Base-by-base conservation (phyloP, 1,139 yeast genomes). In the Yamadazyma friedrichii region DNA sequence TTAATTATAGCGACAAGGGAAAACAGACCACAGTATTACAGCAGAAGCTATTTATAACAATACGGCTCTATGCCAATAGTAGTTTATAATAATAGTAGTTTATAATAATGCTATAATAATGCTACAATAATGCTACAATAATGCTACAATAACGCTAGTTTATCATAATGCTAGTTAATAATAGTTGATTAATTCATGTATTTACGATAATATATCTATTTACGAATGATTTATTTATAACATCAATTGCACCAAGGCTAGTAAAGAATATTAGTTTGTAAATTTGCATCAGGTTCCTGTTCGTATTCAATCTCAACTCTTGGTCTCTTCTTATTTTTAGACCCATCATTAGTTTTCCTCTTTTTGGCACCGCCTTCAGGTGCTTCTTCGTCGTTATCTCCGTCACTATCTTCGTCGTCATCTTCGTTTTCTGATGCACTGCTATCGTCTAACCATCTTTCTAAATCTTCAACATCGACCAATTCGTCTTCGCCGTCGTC, bases 381-480 rank as follows among this genome's bases (percentile, higher is more conserved):
- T 17, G 63, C 74, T 17, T 59, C 56, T 31, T 64, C 68, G 29
- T 55, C 62, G 31, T 59, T 69, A 31, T 62, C 68, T 33, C 61
- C 70, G 42, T 61, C 67, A 24, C 61, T 64, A 17, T 63, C 74
- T 15, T 59, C 56, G 30, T 64, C 68, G 27, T 55, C 62, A 33
- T 59, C 68, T 33, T 62, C 68, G 33, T 61, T 69, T n/a, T 64
- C 72, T 6, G 65, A 72, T 35, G 67, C 79, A 43, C 76, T 72
- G 30, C 84, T 76, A 39, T 78, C 86, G 48, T 82, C 95, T 40
- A 91, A 75, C 96, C 96, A 89, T 62, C 79, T 82, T 64, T 89
- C 95, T 48, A 89, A 70, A 55, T 89, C 97, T 65, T 89, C 96
- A 69, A 89, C 78, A 58, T 91, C 97, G 20, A 86, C 95, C 55